phyloP scores from a whole-genome alignment of 163 green algal species.

The Scenedesmus sp. region DNA sequence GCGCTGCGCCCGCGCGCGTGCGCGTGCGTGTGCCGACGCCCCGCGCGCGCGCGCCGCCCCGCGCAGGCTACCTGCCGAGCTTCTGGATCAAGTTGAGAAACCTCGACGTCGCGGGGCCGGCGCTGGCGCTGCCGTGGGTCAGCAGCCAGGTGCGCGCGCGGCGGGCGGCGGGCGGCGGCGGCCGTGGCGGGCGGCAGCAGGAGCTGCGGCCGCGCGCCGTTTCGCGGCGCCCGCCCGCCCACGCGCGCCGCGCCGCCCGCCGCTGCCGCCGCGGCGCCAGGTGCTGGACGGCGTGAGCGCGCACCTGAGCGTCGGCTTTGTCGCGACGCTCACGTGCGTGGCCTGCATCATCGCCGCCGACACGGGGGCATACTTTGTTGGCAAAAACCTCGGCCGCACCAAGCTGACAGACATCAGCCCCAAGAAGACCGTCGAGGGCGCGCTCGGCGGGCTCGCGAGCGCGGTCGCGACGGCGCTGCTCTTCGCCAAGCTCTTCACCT shows the following conservation, averaged over 20 bases:
- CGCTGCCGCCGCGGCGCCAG: conserved; percentile 5
- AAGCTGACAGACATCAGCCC: conserved; percentile 88
- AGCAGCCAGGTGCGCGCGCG: conserved; percentile 40
- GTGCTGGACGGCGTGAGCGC: not conserved
- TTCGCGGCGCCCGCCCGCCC: not conserved
- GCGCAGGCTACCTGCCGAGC: conserved; percentile 92
- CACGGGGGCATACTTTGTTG: conserved; percentile 85
- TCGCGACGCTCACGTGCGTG: conserved; percentile 87
- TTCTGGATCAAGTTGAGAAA: conserved; percentile 98
- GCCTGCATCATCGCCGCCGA: conserved; percentile 94
- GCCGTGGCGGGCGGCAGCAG: no score
- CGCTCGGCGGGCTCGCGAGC: conserved; percentile 80
- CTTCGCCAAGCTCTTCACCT: conserved; percentile 67
- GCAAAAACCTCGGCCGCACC: conserved; percentile 81
- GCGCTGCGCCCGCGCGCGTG: no score
- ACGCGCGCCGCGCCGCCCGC: not conserved
- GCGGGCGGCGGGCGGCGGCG: no score
- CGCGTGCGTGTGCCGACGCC: no score
- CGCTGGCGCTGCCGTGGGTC: conserved; percentile 46
- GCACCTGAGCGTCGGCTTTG: conserved; percentile 85
- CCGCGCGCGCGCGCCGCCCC: not conserved
- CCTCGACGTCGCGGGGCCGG: conserved; percentile 61
- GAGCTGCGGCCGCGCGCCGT: no score
- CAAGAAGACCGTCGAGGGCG: conserved; percentile 97
- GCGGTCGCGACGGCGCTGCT: conserved; percentile 69